Conservation (phyloP, 805 yeast species). For the Candida ficus region DNA sequence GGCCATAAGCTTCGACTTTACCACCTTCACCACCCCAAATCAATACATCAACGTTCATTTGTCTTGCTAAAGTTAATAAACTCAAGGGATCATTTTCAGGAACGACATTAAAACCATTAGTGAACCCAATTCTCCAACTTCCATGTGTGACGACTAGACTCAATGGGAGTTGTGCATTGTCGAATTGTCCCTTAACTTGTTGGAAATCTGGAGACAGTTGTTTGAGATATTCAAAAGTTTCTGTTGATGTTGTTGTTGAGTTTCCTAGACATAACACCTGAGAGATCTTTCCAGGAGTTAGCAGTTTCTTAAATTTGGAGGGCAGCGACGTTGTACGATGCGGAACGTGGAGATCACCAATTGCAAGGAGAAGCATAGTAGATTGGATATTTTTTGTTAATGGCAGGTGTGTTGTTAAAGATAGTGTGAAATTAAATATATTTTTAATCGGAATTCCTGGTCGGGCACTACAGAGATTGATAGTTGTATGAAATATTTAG, state of each 20-base stretch:
- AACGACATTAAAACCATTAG: slow-evolving; percentile 77
- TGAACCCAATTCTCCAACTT: slow-evolving; percentile 71
- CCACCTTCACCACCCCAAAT: slow-evolving; percentile 95
- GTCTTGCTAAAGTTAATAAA: slow-evolving; percentile 75
- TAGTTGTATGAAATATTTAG: too few species aligned
- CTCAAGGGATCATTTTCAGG: slow-evolving; percentile 88
- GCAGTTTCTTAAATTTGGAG: slow-evolving; percentile 61
- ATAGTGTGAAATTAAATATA: too few species aligned
- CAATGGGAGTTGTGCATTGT: slow-evolving; percentile 49
- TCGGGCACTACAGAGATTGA: not conserved
- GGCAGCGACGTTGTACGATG: slow-evolving; percentile 30
- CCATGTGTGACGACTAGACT: slow-evolving; percentile 65
- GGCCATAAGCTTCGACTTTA: slow-evolving; percentile 85
- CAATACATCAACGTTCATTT: slow-evolving; percentile 85
- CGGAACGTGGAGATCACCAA: slow-evolving; percentile 90
- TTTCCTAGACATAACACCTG: slow-evolving; percentile 87
- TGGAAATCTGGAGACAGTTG: slow-evolving; percentile 67
- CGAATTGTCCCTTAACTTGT: slow-evolving; percentile 80
- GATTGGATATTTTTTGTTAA: too few species aligned
- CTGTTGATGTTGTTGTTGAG: slow-evolving; percentile 53
- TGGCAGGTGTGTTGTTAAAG: too few species aligned
- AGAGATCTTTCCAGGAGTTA: slow-evolving; percentile 80
- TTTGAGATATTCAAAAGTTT: slow-evolving; percentile 59
- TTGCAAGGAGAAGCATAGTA: slow-evolving; percentile 65
- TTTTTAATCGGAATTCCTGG: too few species aligned